Evolutionary conservation across 306 rosid genomes (phyloP).

Genomic region (Argentina anserina): DNA sequence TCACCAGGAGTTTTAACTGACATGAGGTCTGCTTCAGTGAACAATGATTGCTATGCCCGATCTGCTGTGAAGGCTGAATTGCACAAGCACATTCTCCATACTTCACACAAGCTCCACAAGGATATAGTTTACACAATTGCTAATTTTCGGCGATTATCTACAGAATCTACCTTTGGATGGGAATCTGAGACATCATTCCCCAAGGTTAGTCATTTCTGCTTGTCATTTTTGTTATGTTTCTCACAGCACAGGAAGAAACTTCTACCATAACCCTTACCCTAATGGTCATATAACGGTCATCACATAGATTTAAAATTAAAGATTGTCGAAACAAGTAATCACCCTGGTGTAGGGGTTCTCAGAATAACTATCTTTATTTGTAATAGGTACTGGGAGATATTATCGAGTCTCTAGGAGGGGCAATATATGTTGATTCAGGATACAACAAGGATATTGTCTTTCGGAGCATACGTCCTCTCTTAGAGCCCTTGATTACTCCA

Average conservation of each 20-base stretch:
- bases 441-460: slow-evolving; percentile 48
- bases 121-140: slow-evolving; percentile 36
- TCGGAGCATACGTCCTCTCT: slow-evolving; percentile 53
- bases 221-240: background rate
- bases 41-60: slow-evolving; percentile 67
- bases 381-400: slow-evolving; percentile 77
- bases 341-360: background rate
- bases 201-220: slow-evolving; percentile 48
- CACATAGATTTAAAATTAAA: background rate
- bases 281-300: background rate
- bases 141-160: slow-evolving; percentile 26
- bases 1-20: slow-evolving; percentile 69
- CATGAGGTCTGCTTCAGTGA: slow-evolving; percentile 76
- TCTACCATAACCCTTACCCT: background rate
- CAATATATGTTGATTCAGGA: slow-evolving; percentile 68
- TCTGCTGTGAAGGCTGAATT: slow-evolving; percentile 54
- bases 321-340: background rate
- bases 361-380: background rate
- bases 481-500: slow-evolving; percentile 69
- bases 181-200: slow-evolving; percentile 59
- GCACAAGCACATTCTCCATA: slow-evolving; percentile 59
- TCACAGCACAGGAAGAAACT: background rate
- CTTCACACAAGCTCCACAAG: slow-evolving; percentile 51
- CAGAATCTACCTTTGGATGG: slow-evolving; percentile 63
- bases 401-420: slow-evolving; percentile 80